Evolutionary conservation across 176 grass and related monocot species (phyloP).

Genomic region (Phoenix dactylifera): DNA sequence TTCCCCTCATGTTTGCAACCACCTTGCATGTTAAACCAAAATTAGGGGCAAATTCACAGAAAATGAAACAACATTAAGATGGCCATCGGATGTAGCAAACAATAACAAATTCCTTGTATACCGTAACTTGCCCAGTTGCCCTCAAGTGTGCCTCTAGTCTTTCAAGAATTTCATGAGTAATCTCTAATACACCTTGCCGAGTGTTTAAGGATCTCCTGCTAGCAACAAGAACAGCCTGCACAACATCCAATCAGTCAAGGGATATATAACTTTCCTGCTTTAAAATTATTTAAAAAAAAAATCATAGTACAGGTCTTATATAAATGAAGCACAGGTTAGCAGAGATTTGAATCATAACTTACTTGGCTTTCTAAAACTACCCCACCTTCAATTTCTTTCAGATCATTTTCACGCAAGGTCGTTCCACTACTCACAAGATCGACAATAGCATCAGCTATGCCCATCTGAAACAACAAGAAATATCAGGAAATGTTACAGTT

Average conservation of each 20-base stretch:
- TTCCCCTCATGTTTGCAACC: constrained; percentile 90
- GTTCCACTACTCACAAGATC: constrained; percentile 97
- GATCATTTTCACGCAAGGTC: constrained; percentile 88
- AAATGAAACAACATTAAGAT: too few relatives aligned
- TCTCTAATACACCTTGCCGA: constrained; percentile 63
- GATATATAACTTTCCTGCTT: too few relatives aligned
- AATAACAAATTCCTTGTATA: constrained; percentile 18
- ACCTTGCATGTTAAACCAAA: constrained; percentile 37
- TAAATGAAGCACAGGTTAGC: too few relatives aligned
- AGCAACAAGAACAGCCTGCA: constrained; percentile 78
- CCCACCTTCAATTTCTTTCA: constrained; percentile 91
- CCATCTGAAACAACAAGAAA: constrained; percentile 55
- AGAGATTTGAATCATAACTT: constrained; percentile 6
- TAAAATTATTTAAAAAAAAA: too few relatives aligned
- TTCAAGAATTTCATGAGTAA: constrained; percentile 94
- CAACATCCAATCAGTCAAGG: neutral
- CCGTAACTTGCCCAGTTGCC: constrained; percentile 62
- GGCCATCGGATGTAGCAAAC: too few relatives aligned
- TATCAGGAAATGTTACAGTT: neutral
- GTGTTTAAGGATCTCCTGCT: constrained; percentile 65
- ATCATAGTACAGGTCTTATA: too few relatives aligned
- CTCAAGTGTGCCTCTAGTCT: constrained; percentile 90
- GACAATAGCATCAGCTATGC: constrained; percentile 88
- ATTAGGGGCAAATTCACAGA: too few relatives aligned
- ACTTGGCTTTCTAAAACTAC: constrained; percentile 95